Evolutionary conservation across 805 yeast species (phyloP).

Genomic region (Lipomyces oligophaga): DNA sequence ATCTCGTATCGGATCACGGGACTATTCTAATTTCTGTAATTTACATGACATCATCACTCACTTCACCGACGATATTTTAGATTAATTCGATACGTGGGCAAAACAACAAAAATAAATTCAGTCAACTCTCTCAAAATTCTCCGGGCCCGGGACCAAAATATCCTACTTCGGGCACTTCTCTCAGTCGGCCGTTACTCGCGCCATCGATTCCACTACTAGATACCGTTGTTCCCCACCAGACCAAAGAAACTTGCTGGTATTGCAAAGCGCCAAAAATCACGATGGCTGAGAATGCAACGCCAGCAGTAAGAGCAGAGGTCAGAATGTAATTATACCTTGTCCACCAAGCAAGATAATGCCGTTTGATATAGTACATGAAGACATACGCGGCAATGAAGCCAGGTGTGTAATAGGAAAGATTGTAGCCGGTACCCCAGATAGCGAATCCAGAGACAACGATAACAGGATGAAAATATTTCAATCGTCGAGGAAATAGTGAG

Average conservation of each 20-base stretch:
- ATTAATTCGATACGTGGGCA: no score
- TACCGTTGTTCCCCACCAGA: conserved; percentile 59
- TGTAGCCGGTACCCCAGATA: conserved; percentile 19
- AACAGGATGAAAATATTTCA: conserved; percentile 26
- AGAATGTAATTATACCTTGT: conserved; percentile 65
- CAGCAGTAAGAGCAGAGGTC: conserved; percentile 63
- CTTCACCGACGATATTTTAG: no score
- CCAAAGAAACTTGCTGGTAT: conserved; percentile 39
- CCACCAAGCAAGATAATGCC: conserved; percentile 65
- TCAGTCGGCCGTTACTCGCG: conserved; percentile 10
- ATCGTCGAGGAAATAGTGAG: conserved; percentile 1
- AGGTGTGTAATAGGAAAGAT: conserved; percentile 37
- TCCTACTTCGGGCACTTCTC: conserved; percentile 30
- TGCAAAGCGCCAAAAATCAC: conserved; percentile 51
- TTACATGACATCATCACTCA: no score
- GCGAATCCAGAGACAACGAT: conserved; percentile 27
- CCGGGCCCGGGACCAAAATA: conserved; percentile 40
- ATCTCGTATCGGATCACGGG: no score
- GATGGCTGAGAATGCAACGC: conserved; percentile 59
- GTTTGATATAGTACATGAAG: conserved; percentile 56
- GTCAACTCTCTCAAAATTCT: no score
- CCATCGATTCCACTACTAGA: conserved; percentile 25
- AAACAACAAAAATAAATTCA: no score
- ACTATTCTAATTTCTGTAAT: no score
- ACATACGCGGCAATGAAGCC: conserved; percentile 46